Percentiles rank a stretch among this genome's conserved stretches.
phyloP scores from a whole-genome alignment of 164 flowering plant species.

The grape (Vitis vinifera) region DNA sequence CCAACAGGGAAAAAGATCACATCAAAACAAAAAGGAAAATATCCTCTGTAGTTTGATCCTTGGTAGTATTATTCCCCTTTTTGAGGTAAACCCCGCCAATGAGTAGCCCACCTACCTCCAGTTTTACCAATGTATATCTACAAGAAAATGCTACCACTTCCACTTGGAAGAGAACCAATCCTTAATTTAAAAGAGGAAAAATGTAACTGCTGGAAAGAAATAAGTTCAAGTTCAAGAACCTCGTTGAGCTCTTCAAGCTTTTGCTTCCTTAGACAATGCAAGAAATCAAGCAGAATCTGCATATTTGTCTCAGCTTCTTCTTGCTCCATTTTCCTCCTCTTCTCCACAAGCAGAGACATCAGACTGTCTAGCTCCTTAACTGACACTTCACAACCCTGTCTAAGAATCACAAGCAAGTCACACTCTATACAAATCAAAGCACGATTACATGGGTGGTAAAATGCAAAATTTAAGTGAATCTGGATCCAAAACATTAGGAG shows the following conservation, averaged over 20 bases:
- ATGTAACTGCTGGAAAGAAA: no score
- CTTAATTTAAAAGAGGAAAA: no score
- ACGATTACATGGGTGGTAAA: no score
- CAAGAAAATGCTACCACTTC: no score
- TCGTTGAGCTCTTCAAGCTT: constrained; percentile 84
- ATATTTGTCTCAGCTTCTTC: constrained; percentile 96
- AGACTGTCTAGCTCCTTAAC: constrained; percentile 83
- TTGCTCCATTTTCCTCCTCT: constrained; percentile 92
- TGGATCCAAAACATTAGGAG: background rate
- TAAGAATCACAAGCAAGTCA: constrained; percentile 35
- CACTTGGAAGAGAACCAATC: no score
- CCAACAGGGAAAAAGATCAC: no score
- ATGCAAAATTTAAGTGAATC: background rate
- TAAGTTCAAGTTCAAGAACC: constrained; percentile 37
- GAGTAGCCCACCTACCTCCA: no score
- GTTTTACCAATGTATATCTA: no score
- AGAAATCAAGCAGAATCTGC: constrained; percentile 79
- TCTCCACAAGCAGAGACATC: constrained; percentile 74
- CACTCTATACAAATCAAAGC: background rate
- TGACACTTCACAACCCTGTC: constrained; percentile 91
- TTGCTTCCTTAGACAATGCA: constrained; percentile 74
- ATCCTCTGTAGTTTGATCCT: no score
- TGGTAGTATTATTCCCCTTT: no score
- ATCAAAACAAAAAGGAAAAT: no score
- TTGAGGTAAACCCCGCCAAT: no score